Evolutionary conservation across 208 protist genomes (phyloP).

Genomic region (Trypanosoma conorhini): DNA sequence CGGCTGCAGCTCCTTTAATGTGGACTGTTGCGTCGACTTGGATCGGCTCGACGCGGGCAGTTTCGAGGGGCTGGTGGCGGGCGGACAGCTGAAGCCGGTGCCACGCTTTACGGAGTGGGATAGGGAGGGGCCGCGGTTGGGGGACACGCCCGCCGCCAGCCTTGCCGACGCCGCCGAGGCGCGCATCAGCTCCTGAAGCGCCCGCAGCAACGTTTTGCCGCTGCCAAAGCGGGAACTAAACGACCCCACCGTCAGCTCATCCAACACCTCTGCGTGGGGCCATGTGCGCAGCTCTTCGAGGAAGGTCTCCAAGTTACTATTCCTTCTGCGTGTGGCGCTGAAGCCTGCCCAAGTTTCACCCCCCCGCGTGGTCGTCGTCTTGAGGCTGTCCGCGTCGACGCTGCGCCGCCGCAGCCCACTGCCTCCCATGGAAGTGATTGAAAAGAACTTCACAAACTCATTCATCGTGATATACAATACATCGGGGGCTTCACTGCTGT

Average conservation of each 20-base stretch:
- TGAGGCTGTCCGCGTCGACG: background rate
- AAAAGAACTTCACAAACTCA: conserved; percentile 62
- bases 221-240: background rate
- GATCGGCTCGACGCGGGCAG: background rate
- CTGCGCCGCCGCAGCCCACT: background rate
- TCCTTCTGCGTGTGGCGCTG: background rate
- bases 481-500: conserved; percentile 17
- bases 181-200: conserved; percentile 5
- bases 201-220: conserved; percentile 6
- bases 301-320: background rate
- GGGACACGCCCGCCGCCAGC: background rate
- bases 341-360: background rate
- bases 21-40: background rate
- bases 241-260: conserved; percentile 1
- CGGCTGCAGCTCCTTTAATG: background rate
- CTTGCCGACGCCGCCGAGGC: background rate
- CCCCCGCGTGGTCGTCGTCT: no score
- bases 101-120: background rate
- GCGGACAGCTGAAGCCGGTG: background rate
- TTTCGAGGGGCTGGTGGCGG: background rate
- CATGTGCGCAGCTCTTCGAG: background rate
- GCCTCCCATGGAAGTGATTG: conserved; percentile 10
- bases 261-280: background rate
- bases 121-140: background rate
- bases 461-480: conserved; percentile 34